These are phyloP conservation scores for Exophiala sp. DNA, from an alignment of 2,329 filamentous ascomycete species.

Conservation along the genomic window DNA sequence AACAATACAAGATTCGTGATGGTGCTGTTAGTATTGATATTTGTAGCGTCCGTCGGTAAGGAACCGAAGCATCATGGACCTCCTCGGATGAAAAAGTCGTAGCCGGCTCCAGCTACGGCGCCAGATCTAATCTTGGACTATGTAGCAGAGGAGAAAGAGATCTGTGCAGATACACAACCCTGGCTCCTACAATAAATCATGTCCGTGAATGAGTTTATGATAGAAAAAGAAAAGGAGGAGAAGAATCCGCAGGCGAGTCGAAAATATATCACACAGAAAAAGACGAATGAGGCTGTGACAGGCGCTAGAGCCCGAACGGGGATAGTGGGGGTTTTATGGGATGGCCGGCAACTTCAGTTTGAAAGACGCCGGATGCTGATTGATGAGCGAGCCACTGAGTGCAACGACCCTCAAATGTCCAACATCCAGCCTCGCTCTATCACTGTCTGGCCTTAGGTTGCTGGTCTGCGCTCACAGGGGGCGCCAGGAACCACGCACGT, in stretches of 20 bases:
- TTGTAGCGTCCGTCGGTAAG: constrained; percentile 63
- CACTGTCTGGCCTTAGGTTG: not conserved
- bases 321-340: constrained; percentile 1
- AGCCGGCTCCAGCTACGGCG: constrained; percentile 61
- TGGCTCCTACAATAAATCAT: constrained; percentile 61
- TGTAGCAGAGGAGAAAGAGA: constrained; percentile 57
- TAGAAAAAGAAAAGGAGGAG: constrained; percentile 30
- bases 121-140: constrained; percentile 53
- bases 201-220: constrained; percentile 54
- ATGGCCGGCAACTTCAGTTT: not conserved
- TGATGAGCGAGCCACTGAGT: constrained; percentile 10
- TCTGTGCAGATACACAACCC: constrained; percentile 35
- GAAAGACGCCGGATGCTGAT: not conserved
- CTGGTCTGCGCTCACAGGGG: not conserved
- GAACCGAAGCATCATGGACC: constrained; percentile 55
- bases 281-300: constrained; percentile 23
- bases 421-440: not conserved
- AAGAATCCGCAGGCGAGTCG: constrained; percentile 17
- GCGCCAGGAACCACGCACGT: not conserved
- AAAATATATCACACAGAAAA: constrained; percentile 3
- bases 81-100: constrained; percentile 35
- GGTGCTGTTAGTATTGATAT: too few species aligned
- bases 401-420: not conserved
- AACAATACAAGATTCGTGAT: too few species aligned
- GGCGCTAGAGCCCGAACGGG: constrained; percentile 6